Conservation (phyloP, 108 stramenopile genomes). For the Asterionellopsis glacialis region DNA sequence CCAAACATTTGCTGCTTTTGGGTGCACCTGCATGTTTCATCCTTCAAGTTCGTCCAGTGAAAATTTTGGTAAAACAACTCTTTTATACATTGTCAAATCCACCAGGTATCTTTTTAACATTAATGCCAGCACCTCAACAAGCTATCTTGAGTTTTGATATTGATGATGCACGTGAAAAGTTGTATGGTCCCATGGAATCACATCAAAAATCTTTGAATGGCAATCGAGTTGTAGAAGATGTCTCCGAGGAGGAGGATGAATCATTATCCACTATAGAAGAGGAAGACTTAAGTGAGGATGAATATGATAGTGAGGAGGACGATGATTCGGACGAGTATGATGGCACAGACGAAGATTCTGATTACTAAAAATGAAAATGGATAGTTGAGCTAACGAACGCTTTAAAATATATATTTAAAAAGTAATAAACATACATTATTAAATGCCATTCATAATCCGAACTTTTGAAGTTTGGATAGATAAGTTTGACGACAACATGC, state of each 20-base stretch:
- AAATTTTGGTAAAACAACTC: constrained; percentile 64
- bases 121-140: constrained; percentile 83
- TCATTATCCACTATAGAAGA: not conserved
- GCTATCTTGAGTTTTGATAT: constrained; percentile 66
- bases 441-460: too few relatives aligned
- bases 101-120: constrained; percentile 65
- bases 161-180: constrained; percentile 21
- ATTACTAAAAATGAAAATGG: too few relatives aligned
- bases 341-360: not conserved
- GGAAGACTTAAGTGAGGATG: constrained; percentile 3
- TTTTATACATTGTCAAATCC: constrained; percentile 69
- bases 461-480: too few relatives aligned
- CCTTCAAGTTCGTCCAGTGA: constrained; percentile 76
- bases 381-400: too few relatives aligned
- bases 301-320: constrained; percentile 3
- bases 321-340: constrained; percentile 11
- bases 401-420: too few relatives aligned
- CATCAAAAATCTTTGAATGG: too few relatives aligned
- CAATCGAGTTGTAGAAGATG: constrained; percentile 2
- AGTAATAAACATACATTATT: too few relatives aligned
- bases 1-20: constrained; percentile 49
- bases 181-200: constrained; percentile 41
- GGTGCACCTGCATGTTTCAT: constrained; percentile 71
- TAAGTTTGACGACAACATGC: too few relatives aligned
- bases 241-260: not conserved